Evolutionary conservation across 768 basidiomycete species (phyloP), one percentile per base, ranked within the genome.

Genomic region (Fibroporia radiculosa): DNA sequence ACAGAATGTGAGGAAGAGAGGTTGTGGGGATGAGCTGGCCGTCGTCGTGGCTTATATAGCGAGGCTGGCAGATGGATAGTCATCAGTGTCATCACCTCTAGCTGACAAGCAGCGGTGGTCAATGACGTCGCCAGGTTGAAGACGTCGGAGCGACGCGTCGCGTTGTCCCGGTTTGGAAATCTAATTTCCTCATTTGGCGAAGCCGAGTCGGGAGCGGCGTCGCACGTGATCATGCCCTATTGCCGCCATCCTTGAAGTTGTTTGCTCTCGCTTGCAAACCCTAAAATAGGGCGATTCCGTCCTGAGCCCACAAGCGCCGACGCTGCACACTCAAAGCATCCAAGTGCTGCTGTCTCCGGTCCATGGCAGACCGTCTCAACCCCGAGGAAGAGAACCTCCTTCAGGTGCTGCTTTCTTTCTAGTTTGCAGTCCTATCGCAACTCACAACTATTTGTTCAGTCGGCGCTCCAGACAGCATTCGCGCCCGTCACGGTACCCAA

Each of bases 401-500:
- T 10, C 60, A 62, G 55, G 60, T 61, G 40, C 18, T 42, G 2
- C 28, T 10, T 31, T 1, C 31, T 33, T 27, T 12, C 7, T 25
- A 42, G n/a, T 18, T 31, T 11, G 19, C 29, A 34, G 14, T 18
- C 34, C 18, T 8, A 26, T 20, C 4, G 33, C 18, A 25, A 25
- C 3, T 5, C 25, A 13, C 2, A 13, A 16, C 6, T 3, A 10
- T 38, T 27, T 23, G 10, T 14, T 7, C 44, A 63, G 62, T 56
- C 62, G 12, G 62, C 62, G 11, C 49, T 63, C 38, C 48, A 53
- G 4, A 56, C 56, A 12, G 61, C 62, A 12, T 63, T 63, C 51
- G 51, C 51, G 25, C 55, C 60, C 19, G 51, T 53, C 22, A 35
- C 47, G 7, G 41, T 60, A 27, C 50, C 56, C n/a, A 50, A 51